Conservation (phyloP, 2,329 filamentous ascomycete genomes). For the Fusarium chlamydosporum region DNA sequence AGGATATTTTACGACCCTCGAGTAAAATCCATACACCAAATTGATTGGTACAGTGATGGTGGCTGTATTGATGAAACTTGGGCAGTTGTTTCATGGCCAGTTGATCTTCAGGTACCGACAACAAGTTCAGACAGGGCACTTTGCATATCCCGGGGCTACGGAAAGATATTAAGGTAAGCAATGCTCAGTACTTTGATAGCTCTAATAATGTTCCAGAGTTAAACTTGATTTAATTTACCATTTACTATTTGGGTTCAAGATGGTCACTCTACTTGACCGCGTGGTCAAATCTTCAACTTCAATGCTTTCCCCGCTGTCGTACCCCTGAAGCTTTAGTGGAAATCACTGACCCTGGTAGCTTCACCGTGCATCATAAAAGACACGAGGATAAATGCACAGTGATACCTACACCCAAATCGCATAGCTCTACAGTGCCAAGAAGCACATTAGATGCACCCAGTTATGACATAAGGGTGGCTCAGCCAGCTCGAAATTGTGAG, state of each 20-base stretch:
- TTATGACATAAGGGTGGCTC: conserved; percentile 54
- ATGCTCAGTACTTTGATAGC: too few relatives aligned
- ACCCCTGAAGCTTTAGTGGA: conserved; percentile 39
- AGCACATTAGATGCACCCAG: conserved; percentile 22
- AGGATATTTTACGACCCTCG: neutral
- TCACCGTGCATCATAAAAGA: conserved; percentile 26
- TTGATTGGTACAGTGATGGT: neutral
- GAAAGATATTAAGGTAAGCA: too few relatives aligned
- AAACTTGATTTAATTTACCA: too few relatives aligned
- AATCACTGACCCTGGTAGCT: conserved; percentile 36
- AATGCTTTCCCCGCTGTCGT: conserved; percentile 46
- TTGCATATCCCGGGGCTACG: too few relatives aligned
- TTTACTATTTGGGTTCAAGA: neutral
- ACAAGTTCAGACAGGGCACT: neutral
- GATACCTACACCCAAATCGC: neutral
- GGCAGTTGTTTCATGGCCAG: conserved; percentile 19
- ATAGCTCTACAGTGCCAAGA: conserved; percentile 39
- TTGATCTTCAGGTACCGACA: conserved; percentile 25
- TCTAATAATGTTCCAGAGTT: too few relatives aligned
- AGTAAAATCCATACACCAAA: neutral
- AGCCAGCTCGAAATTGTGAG: conserved; percentile 52
- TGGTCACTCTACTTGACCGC: conserved; percentile 13
- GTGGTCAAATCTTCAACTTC: conserved; percentile 32
- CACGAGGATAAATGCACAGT: conserved; percentile 21
- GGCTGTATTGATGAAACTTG: neutral